phyloP scores from a whole-genome alignment of 495 filamentous ascomycete genomes.

The Hypoxylon fragiforme region DNA sequence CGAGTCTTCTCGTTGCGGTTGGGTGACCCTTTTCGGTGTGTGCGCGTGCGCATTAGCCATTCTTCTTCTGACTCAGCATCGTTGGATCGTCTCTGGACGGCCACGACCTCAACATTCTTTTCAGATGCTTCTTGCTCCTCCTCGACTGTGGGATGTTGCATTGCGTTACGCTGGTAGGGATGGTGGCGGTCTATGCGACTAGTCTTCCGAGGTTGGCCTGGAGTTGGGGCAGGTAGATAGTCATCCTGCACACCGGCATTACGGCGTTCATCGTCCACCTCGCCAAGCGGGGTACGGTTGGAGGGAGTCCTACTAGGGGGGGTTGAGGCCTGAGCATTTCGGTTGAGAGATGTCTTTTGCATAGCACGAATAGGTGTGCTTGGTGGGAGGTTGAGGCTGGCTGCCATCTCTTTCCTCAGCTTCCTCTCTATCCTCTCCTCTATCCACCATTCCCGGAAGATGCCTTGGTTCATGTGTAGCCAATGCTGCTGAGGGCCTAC shows the following conservation, averaged over 20 bases:
- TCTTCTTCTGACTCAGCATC: constrained; percentile 79
- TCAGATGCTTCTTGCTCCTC: constrained; percentile 42
- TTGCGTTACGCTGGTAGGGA: constrained; percentile 50
- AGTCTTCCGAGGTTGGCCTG: constrained; percentile 91
- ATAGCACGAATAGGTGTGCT: constrained; percentile 79
- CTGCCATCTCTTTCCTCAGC: constrained; percentile 52
- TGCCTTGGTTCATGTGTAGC: constrained; percentile 94
- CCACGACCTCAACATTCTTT: constrained; percentile 48
- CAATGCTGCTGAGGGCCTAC: constrained; percentile 99
- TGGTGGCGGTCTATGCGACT: constrained; percentile 59
- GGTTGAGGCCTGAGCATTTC: constrained; percentile 70
- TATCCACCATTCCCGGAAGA: constrained; percentile 97
- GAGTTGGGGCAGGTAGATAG: constrained; percentile 90
- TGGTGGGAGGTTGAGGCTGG: constrained; percentile 58
- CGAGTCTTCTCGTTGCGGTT: constrained; percentile 49
- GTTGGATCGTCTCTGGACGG: constrained; percentile 55
- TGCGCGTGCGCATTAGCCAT: constrained; percentile 68
- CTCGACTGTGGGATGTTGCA: constrained; percentile 46
- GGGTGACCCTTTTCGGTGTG: constrained; percentile 58
- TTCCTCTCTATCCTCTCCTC: constrained; percentile 78
- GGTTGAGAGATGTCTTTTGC: constrained; percentile 50
- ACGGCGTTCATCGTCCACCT: constrained; percentile 79
- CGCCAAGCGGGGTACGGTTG: constrained; percentile 81
- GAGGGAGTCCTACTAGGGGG: constrained; percentile 77
- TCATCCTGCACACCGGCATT: constrained; percentile 68